Evolutionary conservation across 371 early-diverging fungal species (phyloP), one percentile per base, ranked within the genome.

Genomic region (Haplosporangium sp.): DNA sequence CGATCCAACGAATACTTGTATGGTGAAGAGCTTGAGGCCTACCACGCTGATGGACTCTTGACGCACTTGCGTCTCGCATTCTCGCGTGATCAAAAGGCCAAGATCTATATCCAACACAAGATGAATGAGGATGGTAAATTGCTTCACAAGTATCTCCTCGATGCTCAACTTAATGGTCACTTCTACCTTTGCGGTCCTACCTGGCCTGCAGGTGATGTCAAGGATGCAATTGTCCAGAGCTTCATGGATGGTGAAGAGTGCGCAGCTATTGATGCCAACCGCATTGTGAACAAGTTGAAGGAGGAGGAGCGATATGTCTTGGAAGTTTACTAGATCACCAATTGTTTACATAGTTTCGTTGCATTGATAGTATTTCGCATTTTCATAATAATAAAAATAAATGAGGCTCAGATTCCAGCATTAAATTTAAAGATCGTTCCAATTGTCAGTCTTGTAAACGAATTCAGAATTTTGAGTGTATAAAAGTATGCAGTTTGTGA

Each of bases 181-280:
- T 96, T 97, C 83, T 97, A 97, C 85, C 89, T 97, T 27, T 96
- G 96, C 84, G 96, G 97, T 72, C 96, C 96, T 52, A 96, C 96
- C 17, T 96, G 97, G 96, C 96, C 96, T 27, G 94, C 95, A 9
- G 93, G 94, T 38, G 97, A 97, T 88, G 96, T 97, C 64, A 93
- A 92, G 87, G 95, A 95, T 77, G 97, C 98, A 63, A 91, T 97
- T 70, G 91, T 95, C 44, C 82, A 85, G 62, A 91, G 95, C 65
- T 94, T 96, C 77, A 86, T 85, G 60, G 82, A 85, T 53, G 81
- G 85, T 56, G 90, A 91, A 69, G 86, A 85, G 63, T 86, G 94
- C 74, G 88, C 88, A 67, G 77, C 83, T 52, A 83, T 87, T 56
- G 87, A 88, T 47, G 96, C 96, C 38, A 84, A 79, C 74, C 90